These are phyloP conservation scores for Cadophora luteo-olivacea DNA, from an alignment of 2,329 filamentous ascomycete species.

Conservation along the genomic window DNA sequence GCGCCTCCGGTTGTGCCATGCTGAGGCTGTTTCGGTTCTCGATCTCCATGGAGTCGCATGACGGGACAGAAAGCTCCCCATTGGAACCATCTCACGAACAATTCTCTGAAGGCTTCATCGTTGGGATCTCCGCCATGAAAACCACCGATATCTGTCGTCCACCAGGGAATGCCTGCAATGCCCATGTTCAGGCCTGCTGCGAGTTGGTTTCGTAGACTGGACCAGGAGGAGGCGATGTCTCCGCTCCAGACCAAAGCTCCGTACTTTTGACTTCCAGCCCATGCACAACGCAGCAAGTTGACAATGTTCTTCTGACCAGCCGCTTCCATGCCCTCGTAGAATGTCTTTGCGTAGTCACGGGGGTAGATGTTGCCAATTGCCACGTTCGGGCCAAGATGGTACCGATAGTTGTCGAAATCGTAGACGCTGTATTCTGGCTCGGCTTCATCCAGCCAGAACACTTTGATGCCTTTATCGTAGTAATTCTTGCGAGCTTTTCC, in stretches of 20 bases:
- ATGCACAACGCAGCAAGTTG: constrained; percentile 63
- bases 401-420: constrained; percentile 71
- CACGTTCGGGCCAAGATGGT: constrained; percentile 60
- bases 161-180: constrained; percentile 68
- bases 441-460: constrained; percentile 74
- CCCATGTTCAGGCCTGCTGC: constrained; percentile 71
- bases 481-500: constrained; percentile 64
- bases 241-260: constrained; percentile 72
- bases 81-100: constrained; percentile 73
- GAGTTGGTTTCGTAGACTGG: constrained; percentile 63
- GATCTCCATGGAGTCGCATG: constrained; percentile 70
- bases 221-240: constrained; percentile 70
- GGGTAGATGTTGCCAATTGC: constrained; percentile 67
- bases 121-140: constrained; percentile 69
- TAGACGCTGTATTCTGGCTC: constrained; percentile 70
- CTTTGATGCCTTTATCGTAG: constrained; percentile 64
- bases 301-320: constrained; percentile 63
- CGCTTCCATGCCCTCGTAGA: constrained; percentile 62
- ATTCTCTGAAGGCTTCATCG: constrained; percentile 62
- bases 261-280: constrained; percentile 66
- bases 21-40: constrained; percentile 62
- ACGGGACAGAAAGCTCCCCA: constrained; percentile 73
- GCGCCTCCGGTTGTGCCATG: constrained; percentile 33
- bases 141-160: constrained; percentile 74
- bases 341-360: constrained; percentile 61